These are phyloP conservation scores for Colletotrichum musicola DNA, from an alignment of 2,329 filamentous ascomycete genomes.

Conservation along the genomic window DNA sequence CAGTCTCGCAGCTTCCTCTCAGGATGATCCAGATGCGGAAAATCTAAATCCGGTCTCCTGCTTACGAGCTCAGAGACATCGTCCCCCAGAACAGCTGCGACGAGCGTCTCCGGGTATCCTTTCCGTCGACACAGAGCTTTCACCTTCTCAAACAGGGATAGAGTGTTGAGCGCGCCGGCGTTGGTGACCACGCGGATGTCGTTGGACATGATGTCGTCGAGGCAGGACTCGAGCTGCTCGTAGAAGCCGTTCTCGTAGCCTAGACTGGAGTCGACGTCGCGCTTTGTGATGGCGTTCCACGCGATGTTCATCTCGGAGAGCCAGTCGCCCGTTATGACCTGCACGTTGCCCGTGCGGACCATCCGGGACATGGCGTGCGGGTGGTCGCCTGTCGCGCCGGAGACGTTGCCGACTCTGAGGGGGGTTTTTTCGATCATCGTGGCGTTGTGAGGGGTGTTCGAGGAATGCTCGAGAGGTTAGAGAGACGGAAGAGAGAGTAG, in stretches of 20 bases:
- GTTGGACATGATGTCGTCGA: constrained; percentile 51
- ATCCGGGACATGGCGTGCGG: constrained; percentile 50
- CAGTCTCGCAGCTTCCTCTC: constrained; percentile 44
- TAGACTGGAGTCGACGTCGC: constrained; percentile 31
- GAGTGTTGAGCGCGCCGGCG: constrained; percentile 54
- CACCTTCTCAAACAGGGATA: constrained; percentile 47
- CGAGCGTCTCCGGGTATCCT: constrained; percentile 24
- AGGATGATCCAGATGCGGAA: constrained; percentile 48
- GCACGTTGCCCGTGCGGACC: constrained; percentile 47
- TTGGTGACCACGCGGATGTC: constrained; percentile 55
- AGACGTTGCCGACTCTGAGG: constrained; percentile 39
- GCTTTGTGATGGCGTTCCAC: constrained; percentile 50
- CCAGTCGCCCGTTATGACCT: constrained; percentile 56
- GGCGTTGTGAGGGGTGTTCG: not conserved
- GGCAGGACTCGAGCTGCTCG: constrained; percentile 49
- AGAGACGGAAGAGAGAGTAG: not conserved
- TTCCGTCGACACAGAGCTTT: constrained; percentile 45
- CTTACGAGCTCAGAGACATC: constrained; percentile 27
- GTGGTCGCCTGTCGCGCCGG: constrained; percentile 50
- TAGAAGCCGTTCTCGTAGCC: constrained; percentile 38
- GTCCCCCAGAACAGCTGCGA: constrained; percentile 17
- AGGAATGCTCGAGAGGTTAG: no score
- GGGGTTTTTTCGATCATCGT: constrained; percentile 47
- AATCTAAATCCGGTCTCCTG: constrained; percentile 5
- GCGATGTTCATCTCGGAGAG: constrained; percentile 66